Evolutionary conservation across 129 eudicot species (phyloP).

Genomic region (Cynara cardunculus): DNA sequence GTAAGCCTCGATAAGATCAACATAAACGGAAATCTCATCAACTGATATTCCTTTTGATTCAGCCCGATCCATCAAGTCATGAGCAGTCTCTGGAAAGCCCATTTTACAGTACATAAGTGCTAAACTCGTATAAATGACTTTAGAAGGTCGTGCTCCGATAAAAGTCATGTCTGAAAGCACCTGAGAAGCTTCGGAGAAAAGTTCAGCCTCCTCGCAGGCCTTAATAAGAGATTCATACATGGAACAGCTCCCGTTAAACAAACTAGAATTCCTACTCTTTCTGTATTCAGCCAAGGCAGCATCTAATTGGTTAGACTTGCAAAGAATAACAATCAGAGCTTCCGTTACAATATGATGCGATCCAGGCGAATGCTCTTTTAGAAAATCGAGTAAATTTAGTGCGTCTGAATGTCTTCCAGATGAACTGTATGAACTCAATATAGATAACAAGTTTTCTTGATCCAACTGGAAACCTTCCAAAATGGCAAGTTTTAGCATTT

Average conservation of each 20-base stretch:
- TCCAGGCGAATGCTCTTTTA: constrained; percentile 47
- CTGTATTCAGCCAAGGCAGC: constrained; percentile 65
- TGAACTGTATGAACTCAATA: constrained; percentile 69
- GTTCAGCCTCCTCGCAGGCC: constrained; percentile 56
- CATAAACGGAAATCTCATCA: constrained; percentile 45
- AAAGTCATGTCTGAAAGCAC: constrained; percentile 74
- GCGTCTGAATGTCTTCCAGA: constrained; percentile 69
- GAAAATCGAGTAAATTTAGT: constrained; percentile 51
- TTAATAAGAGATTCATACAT: constrained; percentile 73
- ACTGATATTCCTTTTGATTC: constrained; percentile 39
- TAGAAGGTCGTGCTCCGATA: constrained; percentile 56
- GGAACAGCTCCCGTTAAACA: constrained; percentile 33
- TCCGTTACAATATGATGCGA: constrained; percentile 45
- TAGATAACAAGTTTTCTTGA: constrained; percentile 51
- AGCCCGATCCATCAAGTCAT: constrained; percentile 53
- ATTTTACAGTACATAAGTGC: constrained; percentile 56
- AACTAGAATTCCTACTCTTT: constrained; percentile 31
- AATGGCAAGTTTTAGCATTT: constrained; percentile 48
- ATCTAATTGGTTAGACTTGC: constrained; percentile 57
- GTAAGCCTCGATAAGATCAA: constrained; percentile 69
- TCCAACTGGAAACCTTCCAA: constrained; percentile 59
- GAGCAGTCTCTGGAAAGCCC: constrained; percentile 88
- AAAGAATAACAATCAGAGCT: constrained; percentile 60
- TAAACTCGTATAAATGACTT: constrained; percentile 40
- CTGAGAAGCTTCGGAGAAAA: constrained; percentile 75